Base-by-base conservation (phyloP, 495 filamentous ascomycete species). In the Penicilliopsis zonata region DNA sequence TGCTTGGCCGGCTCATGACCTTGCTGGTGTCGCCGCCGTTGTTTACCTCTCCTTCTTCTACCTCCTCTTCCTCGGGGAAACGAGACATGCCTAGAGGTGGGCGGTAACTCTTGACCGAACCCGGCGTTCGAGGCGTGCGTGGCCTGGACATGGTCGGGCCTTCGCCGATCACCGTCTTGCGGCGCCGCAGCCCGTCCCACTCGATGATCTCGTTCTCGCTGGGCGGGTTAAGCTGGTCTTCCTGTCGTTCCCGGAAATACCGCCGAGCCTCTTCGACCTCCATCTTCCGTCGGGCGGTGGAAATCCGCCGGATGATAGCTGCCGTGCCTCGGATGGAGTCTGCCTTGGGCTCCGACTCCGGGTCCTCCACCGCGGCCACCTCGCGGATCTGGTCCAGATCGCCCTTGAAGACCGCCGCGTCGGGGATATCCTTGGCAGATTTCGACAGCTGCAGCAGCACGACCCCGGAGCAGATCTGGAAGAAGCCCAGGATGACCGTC, bases 381-480 rank as follows among this genome's bases (percentile, higher is more conserved):
- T 86, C 92, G 3, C 86, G 84, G 22, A 98, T 77, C 59, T 98
- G 90, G 46, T 96, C 82, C 30, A 98, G 65, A 44, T 95, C 87
- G 30, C 88, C 92, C 28, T 80, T 75, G 61, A 98, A 93, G 17
- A 98, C 78, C 25, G 86, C 86, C 0, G 87, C 65, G 47, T 98
- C 90, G 9, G 90, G 90, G 0, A 98, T 87, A 40, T 98, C 86
- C 49, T 98, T 98, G 40, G 90, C 81, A 4, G 87, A 94, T 49
- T 96, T 98, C 31, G 90, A 94, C n/a, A 98, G 69, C 46, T 98
- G 90, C 4, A 98, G 63, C 4, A 98, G 59, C n/a, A 98, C 76
- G n/a, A 96, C 92, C 28, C 90, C 90, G 8, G 83, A 62, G 57
- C 90, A 98, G 33, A 98, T 98, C 38, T 84, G 80, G 26, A 98